phyloP scores from a whole-genome alignment of 768 basidiomycete species.

The Chalciporus pseudorubinellus region DNA sequence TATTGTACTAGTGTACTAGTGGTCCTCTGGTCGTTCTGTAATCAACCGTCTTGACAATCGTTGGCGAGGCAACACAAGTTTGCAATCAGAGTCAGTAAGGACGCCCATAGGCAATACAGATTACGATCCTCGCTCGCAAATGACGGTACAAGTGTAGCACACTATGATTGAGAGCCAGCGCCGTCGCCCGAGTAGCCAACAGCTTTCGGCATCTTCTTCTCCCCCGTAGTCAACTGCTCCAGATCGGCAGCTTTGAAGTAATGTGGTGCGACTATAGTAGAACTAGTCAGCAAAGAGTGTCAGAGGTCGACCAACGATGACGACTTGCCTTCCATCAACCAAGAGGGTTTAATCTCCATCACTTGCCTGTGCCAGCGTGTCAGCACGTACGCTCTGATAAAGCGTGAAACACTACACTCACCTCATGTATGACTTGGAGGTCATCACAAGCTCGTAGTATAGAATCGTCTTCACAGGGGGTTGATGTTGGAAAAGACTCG shows the following conservation, averaged over 20 bases:
- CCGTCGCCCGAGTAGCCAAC: constrained; percentile 35
- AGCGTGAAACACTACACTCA: constrained; percentile 25
- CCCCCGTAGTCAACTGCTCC: constrained; percentile 74
- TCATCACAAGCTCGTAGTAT: constrained; percentile 98
- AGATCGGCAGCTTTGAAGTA: constrained; percentile 89
- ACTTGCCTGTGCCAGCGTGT: constrained; percentile 57
- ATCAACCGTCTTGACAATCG: too few relatives aligned
- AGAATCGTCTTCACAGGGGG: constrained; percentile 88
- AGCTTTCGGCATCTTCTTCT: constrained; percentile 93
- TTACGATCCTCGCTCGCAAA: not conserved
- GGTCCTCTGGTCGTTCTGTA: not conserved
- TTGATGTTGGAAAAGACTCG: constrained; percentile 91
- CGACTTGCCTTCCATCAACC: constrained; percentile 83
- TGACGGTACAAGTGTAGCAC: too few relatives aligned
- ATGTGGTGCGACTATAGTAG: constrained; percentile 79
- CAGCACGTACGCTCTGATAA: not conserved
- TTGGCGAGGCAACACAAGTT: too few relatives aligned
- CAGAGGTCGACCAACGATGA: not conserved
- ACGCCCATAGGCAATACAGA: too few relatives aligned
- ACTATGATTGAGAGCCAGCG: constrained; percentile 9
- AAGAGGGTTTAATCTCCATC: constrained; percentile 96
- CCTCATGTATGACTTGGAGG: constrained; percentile 95
- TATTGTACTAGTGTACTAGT: not conserved
- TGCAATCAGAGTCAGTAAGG: too few relatives aligned
- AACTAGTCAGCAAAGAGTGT: constrained; percentile 1